phyloP scores from a whole-genome alignment of 1,284 basidiomycete genomes.

The Kalmanozyma brasiliensis region DNA sequence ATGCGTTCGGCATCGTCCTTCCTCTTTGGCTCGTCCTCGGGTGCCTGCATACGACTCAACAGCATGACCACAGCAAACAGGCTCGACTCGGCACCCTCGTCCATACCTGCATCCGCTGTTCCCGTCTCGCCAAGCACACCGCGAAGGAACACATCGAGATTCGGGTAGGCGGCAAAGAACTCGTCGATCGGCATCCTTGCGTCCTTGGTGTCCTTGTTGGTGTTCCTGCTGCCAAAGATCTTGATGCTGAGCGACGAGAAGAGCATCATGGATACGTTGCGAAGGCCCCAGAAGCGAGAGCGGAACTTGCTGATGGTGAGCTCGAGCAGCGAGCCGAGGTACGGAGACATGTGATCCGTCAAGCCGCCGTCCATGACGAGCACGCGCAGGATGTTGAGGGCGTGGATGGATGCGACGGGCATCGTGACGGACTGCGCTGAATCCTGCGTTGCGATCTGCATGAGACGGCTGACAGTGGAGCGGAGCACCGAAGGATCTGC shows the following conservation, averaged over 20 bases:
- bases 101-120: background rate
- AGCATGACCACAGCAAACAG: conserved; percentile 61
- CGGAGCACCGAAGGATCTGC: conserved; percentile 27
- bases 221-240: conserved; percentile 53
- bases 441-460: conserved; percentile 28
- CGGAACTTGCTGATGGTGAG: conserved; percentile 65
- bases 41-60: conserved; percentile 53
- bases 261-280: conserved; percentile 69
- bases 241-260: conserved; percentile 65
- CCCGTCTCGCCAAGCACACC: conserved; percentile 20
- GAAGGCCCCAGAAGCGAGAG: conserved; percentile 66
- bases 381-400: conserved; percentile 67
- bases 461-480: conserved; percentile 38
- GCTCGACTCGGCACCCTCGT: conserved; percentile 41
- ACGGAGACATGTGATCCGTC: conserved; percentile 42
- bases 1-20: conserved; percentile 16
- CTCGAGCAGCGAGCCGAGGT: conserved; percentile 61
- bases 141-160: conserved; percentile 40
- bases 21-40: conserved; percentile 23
- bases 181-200: conserved; percentile 46
- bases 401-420: conserved; percentile 59
- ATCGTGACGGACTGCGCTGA: conserved; percentile 26
- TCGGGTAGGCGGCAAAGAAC: conserved; percentile 48
- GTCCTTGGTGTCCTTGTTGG: conserved; percentile 49
- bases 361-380: conserved; percentile 61